Conservation (phyloP, 2,329 filamentous ascomycete genomes). For the Chaetomium sp. region DNA sequence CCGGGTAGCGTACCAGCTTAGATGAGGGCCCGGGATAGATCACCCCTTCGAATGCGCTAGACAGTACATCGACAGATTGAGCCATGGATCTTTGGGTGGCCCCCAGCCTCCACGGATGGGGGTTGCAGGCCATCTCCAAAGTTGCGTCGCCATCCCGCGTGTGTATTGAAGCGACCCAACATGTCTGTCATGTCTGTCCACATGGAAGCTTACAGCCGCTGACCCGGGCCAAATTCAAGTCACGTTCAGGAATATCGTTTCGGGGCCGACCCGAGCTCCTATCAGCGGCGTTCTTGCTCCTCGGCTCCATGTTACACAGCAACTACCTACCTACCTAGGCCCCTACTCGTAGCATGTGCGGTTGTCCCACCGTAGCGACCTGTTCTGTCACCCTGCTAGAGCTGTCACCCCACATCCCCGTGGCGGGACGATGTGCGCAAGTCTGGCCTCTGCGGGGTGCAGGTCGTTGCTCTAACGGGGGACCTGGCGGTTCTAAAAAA, state of each 20-base stretch:
- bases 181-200: background rate
- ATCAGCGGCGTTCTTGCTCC: background rate
- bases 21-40: background rate
- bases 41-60: background rate
- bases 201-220: background rate
- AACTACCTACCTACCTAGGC: too few relatives aligned
- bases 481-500: background rate
- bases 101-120: background rate
- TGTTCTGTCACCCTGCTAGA: background rate
- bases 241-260: background rate
- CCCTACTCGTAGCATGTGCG: background rate
- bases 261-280: background rate
- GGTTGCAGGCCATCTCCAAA: background rate
- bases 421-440: background rate
- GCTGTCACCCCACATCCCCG: background rate
- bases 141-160: background rate
- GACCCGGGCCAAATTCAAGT: background rate
- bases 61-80: background rate
- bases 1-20: slow-evolving; percentile 12
- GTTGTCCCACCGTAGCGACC: background rate
- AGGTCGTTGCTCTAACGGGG: background rate
- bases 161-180: background rate
- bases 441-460: background rate
- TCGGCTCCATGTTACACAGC: too few relatives aligned
- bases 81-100: background rate